Conservation (phyloP, 2,329 filamentous ascomycete genomes). For the Sporothrix humicola region DNA sequence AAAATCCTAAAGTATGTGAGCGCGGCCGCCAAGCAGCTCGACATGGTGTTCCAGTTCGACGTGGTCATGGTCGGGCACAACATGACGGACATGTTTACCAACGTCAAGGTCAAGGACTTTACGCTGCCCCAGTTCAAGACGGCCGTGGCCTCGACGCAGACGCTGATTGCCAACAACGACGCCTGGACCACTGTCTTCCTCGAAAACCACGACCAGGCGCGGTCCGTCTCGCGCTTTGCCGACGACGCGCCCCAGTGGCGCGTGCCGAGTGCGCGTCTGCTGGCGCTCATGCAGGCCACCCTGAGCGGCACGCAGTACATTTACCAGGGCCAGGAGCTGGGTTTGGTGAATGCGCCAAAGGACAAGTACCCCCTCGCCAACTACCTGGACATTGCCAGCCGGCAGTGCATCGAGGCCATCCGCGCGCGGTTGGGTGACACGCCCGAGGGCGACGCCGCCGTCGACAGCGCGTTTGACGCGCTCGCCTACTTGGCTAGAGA, state of each 20-base stretch:
- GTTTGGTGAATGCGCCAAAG: conserved; percentile 59
- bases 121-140: conserved; percentile 52
- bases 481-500: conserved; percentile 67
- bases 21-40: conserved; percentile 62
- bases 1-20: conserved; percentile 67
- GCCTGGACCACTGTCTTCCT: conserved; percentile 65
- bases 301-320: conserved; percentile 61
- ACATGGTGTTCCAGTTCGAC: conserved; percentile 74
- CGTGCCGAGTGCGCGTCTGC: conserved; percentile 56
- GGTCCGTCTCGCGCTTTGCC: conserved; percentile 60
- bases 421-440: conserved; percentile 40
- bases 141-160: conserved; percentile 57
- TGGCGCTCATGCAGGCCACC: conserved; percentile 54
- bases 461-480: conserved; percentile 55
- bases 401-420: conserved; percentile 39
- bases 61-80: conserved; percentile 66
- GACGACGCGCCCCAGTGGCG: conserved; percentile 53
- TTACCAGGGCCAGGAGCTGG: conserved; percentile 66
- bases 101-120: conserved; percentile 49
- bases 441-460: conserved; percentile 47
- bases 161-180: conserved; percentile 57
- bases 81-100: conserved; percentile 55
- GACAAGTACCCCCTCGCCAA: conserved; percentile 54
- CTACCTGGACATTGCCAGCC: conserved; percentile 56
- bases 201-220: conserved; percentile 68